Evolutionary conservation across 495 filamentous ascomycete species (phyloP).

Genomic region (Talaromyces nanjingensis): DNA sequence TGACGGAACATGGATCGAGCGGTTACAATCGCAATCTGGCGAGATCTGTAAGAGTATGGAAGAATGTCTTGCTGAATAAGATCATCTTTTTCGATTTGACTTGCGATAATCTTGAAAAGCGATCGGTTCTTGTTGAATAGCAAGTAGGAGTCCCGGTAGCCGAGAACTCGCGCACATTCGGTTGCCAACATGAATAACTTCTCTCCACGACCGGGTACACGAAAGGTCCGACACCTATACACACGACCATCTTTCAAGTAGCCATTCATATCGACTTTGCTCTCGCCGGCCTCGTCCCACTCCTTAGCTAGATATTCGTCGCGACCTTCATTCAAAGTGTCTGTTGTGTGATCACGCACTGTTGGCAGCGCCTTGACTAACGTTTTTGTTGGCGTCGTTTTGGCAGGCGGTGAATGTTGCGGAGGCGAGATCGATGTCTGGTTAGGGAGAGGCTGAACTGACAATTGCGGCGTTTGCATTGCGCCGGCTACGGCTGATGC

Average conservation of each 20-base stretch:
- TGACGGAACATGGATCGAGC: slow-evolving; percentile 99
- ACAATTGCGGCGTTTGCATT: slow-evolving; percentile 73
- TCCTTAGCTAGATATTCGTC: slow-evolving; percentile 96
- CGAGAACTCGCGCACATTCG: slow-evolving; percentile 90
- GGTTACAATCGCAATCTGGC: slow-evolving; percentile 97
- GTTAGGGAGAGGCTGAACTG: slow-evolving; percentile 61
- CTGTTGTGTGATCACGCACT: slow-evolving; percentile 93
- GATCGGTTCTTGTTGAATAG: slow-evolving; percentile 99
- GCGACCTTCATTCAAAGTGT: slow-evolving; percentile 84
- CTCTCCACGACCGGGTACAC: slow-evolving; percentile 78
- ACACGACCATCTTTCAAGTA: slow-evolving; percentile 74
- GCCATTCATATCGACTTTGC: slow-evolving; percentile 81
- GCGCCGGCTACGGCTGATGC: slow-evolving; percentile 41
- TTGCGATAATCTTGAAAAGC: slow-evolving; percentile 96
- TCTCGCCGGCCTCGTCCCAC: slow-evolving; percentile 84
- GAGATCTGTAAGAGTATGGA: slow-evolving; percentile 94
- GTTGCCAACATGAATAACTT: slow-evolving; percentile 99
- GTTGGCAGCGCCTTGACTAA: slow-evolving; percentile 93
- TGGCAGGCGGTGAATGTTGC: slow-evolving; percentile 71
- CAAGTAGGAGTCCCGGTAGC: slow-evolving; percentile 94
- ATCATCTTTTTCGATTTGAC: slow-evolving; percentile 92
- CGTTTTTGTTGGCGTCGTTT: slow-evolving; percentile 80
- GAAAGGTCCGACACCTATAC: slow-evolving; percentile 90
- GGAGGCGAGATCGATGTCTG: slow-evolving; percentile 47
- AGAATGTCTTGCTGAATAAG: slow-evolving; percentile 91